Evolutionary conservation across 176 grass and related monocot species (phyloP).

Genomic region (Ampelocalamus luodianensis): DNA sequence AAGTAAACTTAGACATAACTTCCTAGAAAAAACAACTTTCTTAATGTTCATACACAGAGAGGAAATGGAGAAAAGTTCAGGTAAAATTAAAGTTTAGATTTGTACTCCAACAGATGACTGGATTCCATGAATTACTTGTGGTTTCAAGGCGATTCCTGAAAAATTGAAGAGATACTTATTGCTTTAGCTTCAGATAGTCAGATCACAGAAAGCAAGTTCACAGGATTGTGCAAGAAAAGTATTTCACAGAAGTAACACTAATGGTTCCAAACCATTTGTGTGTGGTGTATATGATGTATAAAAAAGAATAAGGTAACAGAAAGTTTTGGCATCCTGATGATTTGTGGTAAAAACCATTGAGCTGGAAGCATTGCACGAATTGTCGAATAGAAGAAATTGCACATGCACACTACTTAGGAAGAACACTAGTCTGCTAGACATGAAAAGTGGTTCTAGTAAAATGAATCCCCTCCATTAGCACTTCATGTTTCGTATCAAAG

Average conservation of each 20-base stretch:
- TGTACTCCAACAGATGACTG: slow-evolving; percentile 72
- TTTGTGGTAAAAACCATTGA: slow-evolving; percentile 9
- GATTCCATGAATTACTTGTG: slow-evolving; percentile 65
- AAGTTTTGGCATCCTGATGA: not conserved
- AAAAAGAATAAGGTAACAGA: not conserved
- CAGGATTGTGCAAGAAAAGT: slow-evolving; percentile 18
- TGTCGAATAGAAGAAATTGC: slow-evolving; percentile 28
- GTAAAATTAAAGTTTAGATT: slow-evolving; percentile 26
- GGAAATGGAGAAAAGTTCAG: slow-evolving; percentile 12
- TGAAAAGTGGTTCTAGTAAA: not conserved
- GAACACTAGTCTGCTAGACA: slow-evolving; percentile 10
- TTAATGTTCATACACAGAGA: slow-evolving; percentile 36
- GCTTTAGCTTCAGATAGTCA: slow-evolving; percentile 14
- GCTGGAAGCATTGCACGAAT: not conserved
- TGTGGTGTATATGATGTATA: not conserved
- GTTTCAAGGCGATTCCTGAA: slow-evolving; percentile 77
- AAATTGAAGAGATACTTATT: slow-evolving; percentile 38
- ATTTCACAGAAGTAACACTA: slow-evolving; percentile 29
- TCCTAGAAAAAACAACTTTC: slow-evolving; percentile 50
- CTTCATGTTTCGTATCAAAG: not conserved
- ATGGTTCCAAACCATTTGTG: not conserved
- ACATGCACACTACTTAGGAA: slow-evolving; percentile 20
- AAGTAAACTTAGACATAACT: slow-evolving; percentile 62
- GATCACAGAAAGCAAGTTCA: slow-evolving; percentile 37
- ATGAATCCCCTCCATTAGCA: not conserved